A percentile compares a stretch with the other conserved stretches of the same genome.
phyloP scores from a whole-genome alignment of 305 asterid genomes.

The Fraxinus velutina region DNA sequence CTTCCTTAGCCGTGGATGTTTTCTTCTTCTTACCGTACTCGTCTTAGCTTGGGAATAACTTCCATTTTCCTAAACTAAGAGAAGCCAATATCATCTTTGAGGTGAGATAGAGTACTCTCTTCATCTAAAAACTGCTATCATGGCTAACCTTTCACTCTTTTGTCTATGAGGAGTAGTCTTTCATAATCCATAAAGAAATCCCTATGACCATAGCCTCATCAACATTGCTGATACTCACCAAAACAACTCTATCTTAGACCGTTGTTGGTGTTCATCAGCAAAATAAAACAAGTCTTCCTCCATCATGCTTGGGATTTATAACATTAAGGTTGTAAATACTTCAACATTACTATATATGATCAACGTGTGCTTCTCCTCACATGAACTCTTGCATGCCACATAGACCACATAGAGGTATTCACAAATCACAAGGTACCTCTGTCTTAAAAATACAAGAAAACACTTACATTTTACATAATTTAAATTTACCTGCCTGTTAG shows the following conservation, averaged over 20 bases:
- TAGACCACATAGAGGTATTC: not conserved
- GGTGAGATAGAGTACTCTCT: not conserved
- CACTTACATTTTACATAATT: not conserved
- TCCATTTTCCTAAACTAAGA: not conserved
- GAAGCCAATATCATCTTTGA: not conserved
- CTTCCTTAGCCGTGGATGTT: not conserved
- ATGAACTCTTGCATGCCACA: not conserved
- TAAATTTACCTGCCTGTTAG: conserved; percentile 76
- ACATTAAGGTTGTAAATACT: not conserved
- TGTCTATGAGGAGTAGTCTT: not conserved
- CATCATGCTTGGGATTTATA: not conserved
- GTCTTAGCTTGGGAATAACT: not conserved
- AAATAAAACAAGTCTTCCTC: not conserved
- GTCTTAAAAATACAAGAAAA: not conserved
- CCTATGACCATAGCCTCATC: not conserved
- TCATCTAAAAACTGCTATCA: not conserved
- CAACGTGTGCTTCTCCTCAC: not conserved
- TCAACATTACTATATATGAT: not conserved
- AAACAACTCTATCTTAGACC: not conserved
- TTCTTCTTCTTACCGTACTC: not conserved
- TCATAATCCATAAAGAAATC: not conserved
- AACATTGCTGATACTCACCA: not conserved
- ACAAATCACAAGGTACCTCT: not conserved
- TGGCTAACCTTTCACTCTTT: not conserved
- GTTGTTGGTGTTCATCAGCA: not conserved